phyloP scores from a whole-genome alignment of 805 yeast species.

The Kluyveromyces wickerhamii region DNA sequence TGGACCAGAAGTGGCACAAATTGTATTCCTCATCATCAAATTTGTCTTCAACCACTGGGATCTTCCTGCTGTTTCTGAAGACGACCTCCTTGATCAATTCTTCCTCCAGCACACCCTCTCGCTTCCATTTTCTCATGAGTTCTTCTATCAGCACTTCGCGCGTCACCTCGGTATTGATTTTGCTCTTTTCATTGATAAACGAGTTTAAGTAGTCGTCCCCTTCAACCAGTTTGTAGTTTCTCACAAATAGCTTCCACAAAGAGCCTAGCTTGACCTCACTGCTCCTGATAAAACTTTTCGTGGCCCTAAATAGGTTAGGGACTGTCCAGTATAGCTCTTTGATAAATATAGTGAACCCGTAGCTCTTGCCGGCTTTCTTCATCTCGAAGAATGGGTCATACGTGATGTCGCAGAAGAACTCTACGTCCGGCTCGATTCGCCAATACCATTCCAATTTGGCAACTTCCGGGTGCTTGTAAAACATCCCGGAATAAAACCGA shows the following conservation, averaged over 20 bases:
- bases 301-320: conserved; percentile 70
- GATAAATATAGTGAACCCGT: conserved; percentile 78
- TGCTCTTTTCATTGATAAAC: conserved; percentile 22
- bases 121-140: conserved; percentile 18
- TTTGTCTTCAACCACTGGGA: conserved; percentile 39
- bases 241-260: conserved; percentile 61
- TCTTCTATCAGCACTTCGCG: conserved; percentile 30
- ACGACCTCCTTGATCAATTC: conserved; percentile 27
- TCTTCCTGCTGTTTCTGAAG: conserved; percentile 27
- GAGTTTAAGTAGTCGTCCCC: conserved; percentile 28
- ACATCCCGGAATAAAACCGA: conserved; percentile 78
- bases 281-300: conserved; percentile 51
- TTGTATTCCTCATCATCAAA: conserved; percentile 65
- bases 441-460: conserved; percentile 80
- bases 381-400: conserved; percentile 87
- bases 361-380: conserved; percentile 59
- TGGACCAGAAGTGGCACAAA: conserved; percentile 86
- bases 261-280: conserved; percentile 44
- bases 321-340: conserved; percentile 75
- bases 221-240: conserved; percentile 31
- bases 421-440: conserved; percentile 92
- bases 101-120: conserved; percentile 21
- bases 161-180: conserved; percentile 20
- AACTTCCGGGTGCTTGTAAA: conserved; percentile 72
- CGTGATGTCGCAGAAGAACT: conserved; percentile 82